Conservation (phyloP, 768 basidiomycete species). For the Agaricus subrufescens region DNA sequence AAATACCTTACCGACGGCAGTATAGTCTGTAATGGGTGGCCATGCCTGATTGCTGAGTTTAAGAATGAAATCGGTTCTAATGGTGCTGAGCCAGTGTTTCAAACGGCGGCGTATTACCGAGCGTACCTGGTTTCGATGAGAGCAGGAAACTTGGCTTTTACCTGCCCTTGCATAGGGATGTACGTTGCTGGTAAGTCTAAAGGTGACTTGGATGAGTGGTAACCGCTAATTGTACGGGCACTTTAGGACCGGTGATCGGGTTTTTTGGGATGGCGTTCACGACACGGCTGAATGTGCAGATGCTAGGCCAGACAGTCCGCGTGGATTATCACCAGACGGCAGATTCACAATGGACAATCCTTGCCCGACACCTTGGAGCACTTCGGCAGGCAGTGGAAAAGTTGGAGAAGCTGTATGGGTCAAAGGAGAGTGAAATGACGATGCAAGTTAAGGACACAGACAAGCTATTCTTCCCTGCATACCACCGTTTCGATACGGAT, state of each 20-base stretch:
- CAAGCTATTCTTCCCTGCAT: too few species aligned
- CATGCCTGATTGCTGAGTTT: conserved; percentile 7
- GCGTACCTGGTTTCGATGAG: neutral
- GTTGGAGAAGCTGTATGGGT: neutral
- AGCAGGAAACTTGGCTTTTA: neutral
- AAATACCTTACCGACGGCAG: conserved; percentile 3
- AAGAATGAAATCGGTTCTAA: conserved; percentile 11
- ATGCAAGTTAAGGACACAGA: too few species aligned
- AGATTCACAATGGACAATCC: conserved; percentile 4
- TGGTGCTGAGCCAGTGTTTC: conserved; percentile 7
- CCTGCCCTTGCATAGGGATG: conserved; percentile 13
- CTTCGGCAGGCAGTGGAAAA: conserved; percentile 5
- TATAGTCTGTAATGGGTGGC: neutral
- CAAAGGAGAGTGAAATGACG: too few species aligned
- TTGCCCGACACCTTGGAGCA: conserved; percentile 8
- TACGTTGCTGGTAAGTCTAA: conserved; percentile 18
- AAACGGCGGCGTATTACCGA: conserved; percentile 7
- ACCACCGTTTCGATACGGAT: neutral
- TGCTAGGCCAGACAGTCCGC: too few species aligned
- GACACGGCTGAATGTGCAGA: too few species aligned
- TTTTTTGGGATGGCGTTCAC: neutral
- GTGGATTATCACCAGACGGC: conserved; percentile 3
- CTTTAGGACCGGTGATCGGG: conserved; percentile 5
- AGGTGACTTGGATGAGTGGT: conserved; percentile 7
- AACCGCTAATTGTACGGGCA: neutral